phyloP scores from a whole-genome alignment of 1,284 basidiomycete species.

The Ustilago hordei region DNA sequence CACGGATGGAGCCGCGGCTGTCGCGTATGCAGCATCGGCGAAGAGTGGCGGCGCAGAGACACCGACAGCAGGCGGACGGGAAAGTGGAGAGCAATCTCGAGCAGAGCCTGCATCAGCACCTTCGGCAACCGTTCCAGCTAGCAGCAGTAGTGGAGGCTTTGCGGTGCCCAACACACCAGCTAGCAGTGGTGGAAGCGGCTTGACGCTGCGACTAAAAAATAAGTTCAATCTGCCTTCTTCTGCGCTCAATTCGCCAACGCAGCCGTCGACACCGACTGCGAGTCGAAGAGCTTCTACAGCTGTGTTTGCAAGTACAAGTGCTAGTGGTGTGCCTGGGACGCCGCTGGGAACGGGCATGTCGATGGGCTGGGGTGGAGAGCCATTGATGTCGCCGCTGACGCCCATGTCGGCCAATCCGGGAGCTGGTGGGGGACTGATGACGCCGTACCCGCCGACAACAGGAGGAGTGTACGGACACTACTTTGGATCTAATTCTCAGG shows the following conservation, averaged over 20 bases:
- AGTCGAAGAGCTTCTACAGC: slow-evolving; percentile 18
- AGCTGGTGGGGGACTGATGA: slow-evolving; percentile 10
- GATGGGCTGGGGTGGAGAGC: slow-evolving; percentile 39
- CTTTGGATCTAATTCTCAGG: slow-evolving; percentile 26
- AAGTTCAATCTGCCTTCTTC: slow-evolving; percentile 32
- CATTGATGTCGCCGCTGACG: slow-evolving; percentile 45
- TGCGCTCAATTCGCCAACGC: slow-evolving; percentile 23
- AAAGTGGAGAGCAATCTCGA: background rate
- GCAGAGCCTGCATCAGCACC: slow-evolving; percentile 2
- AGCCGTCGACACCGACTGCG: slow-evolving; percentile 29
- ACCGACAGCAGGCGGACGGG: background rate
- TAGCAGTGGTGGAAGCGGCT: slow-evolving; percentile 16
- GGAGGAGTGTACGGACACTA: slow-evolving; percentile 38
- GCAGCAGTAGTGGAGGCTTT: slow-evolving; percentile 19
- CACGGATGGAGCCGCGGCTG: slow-evolving; percentile 54
- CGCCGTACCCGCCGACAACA: slow-evolving; percentile 40
- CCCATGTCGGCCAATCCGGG: slow-evolving; percentile 17
- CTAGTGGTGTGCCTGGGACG: slow-evolving; percentile 13
- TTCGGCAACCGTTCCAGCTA: background rate
- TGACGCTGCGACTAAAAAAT: slow-evolving; percentile 45
- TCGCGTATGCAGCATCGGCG: slow-evolving; percentile 26
- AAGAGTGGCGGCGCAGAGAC: background rate
- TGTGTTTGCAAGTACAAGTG: background rate
- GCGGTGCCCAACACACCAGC: slow-evolving; percentile 35
- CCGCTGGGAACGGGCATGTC: slow-evolving; percentile 33